Evolutionary conservation across 1,139 yeast genomes (phyloP), one percentile per base, ranked within the genome.

Genomic region (Kazachstania sp.): DNA sequence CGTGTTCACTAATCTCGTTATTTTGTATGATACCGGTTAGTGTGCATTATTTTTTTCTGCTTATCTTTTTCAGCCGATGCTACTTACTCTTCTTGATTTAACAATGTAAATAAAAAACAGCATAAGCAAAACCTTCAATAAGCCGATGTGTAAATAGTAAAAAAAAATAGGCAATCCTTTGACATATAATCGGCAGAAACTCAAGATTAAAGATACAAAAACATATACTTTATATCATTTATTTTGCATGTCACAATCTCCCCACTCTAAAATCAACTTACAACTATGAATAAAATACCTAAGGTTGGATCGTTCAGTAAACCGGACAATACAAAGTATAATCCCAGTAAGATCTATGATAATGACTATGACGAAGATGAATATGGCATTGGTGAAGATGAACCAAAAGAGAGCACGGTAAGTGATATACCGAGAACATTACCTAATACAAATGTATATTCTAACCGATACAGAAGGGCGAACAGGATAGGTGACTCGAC

Each of bases 361-460:
- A 38, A 38, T 11, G 48, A 45, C 4, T 38, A 45, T 5, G 46
- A 39, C 28, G 44, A 46, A 11, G 46, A 46, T 3, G 44, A 43
- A 18, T 37, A 40, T 23, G 26, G 16, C 20, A 38, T 32, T 12
- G 41, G 36, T 7, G 37, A 35, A 5, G 30, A 45, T 13, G 41
- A 15, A n/a, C 37, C 37, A 6, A 36, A 28, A 12, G n/a, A 39
- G 23, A 35, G n/a, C 3, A 7, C 36, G 3, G 34, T 20, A 13
- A 16, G 42, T 12, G 38, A 34, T 15, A 16, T 46, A 5, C 47
- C 51, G 13, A 41, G 51, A 29, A 50, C 51, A 1, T 40, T 50
- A 37, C 53, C 51, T 2, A 47, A 46, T 32, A 45, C 49, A 4
- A 45, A 48, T 38, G 31, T 46, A 7, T 46, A 44, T 40, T 18